Evolutionary conservation across 805 yeast genomes (phyloP), one percentile per base, ranked within the genome.

Genomic region (Candida vartiovaarae): DNA sequence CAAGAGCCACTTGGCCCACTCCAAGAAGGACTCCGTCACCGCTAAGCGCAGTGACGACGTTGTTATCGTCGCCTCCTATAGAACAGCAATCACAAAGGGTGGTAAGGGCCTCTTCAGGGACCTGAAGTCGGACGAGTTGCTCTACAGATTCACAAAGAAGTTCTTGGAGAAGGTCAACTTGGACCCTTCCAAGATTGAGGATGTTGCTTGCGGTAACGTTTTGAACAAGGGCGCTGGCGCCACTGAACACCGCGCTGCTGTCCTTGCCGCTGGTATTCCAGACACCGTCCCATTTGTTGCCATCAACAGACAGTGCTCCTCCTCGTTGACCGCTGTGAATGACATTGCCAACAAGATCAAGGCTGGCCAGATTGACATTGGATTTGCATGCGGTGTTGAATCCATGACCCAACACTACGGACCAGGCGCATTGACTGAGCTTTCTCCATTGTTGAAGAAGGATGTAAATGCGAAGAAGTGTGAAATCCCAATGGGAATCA

Each of bases 141-240:
- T 91, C 47, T 66, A 75, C 52, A 76, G 76, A 51, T 76, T 91
- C 47, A 67, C 89, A 46, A 65, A 70, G 46, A 84, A 77, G 34
- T 74, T 85, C 50, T 61, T 90, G 46, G 71, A 74, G 46, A 73
- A 72, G 49, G 65, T 77, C 34, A 65, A 70, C 38, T 59, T 78
- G 9, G 76, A 78, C 44, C 73, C 78, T 44, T 66, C 70, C 37
- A 60, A 78, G 52, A 80, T 91, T 48, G 95, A 84, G 55, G 97
- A 91, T 57, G 82, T 91, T 46, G 82, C 82, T 30, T 82, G 87
- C 50, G 98, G 98, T 53, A 91, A 91, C 63, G 97, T 91, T 27
- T 74, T 90, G 60, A 88, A 90, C 68, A 76, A 78, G 39, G 96
- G 95, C 40, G 95, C 97, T 25, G 98, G 97, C 56, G 96, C 93